Base-by-base conservation (phyloP, 192 early-diverging fungal genomes). In the Gaertneriomyces semiglobifer region DNA sequence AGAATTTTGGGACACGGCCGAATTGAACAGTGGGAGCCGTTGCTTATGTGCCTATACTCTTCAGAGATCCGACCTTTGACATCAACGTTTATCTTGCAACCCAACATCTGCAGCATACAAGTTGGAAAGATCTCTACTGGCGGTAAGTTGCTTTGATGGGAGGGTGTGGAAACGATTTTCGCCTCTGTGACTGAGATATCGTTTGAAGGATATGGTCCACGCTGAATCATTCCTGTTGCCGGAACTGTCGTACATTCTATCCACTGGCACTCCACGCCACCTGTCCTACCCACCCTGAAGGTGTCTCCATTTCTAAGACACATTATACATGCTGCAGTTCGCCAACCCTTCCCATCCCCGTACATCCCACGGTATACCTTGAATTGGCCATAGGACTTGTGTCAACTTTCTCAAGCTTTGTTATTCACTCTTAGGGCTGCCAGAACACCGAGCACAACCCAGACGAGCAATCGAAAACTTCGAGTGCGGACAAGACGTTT, bases 121-220 rank as follows among this genome's bases (percentile, higher is more conserved):
- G 39, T 18, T 81, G 79, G 79, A 68, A 72, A 47, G 72, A 66
- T 6, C 51, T 72, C 18, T 76, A 72, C 44, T 81, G 79, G 79
- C 57, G 62, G 77, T 78, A 63, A 52, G 54, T 40, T 6, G 16
- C 52, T 18, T 40, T 10, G n/a, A n/a, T 6, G 40, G 55, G 40
- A 38, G 1, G 14, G 9, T 5, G 18, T 14, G 20, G 45, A 42
- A 1, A 10, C 14, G 4, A 68, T 2, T 39, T 14, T 14, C 53
- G 18, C 46, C 33, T 19, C 58, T 16, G 51, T 46, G 16, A 16
- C 41, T 44, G 39, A 14, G 39, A 43, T 20, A 6, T 1, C 7
- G 16, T 18, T 50, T 46, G 18, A 45, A 77, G 77, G 43, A 62
- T 79, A 7, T 79, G 77, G 77, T 70, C 70, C 12, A 44, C 67